Evolutionary conservation across 192 early-diverging fungal species (phyloP).

Genomic region (Entomortierella chlamydospora): DNA sequence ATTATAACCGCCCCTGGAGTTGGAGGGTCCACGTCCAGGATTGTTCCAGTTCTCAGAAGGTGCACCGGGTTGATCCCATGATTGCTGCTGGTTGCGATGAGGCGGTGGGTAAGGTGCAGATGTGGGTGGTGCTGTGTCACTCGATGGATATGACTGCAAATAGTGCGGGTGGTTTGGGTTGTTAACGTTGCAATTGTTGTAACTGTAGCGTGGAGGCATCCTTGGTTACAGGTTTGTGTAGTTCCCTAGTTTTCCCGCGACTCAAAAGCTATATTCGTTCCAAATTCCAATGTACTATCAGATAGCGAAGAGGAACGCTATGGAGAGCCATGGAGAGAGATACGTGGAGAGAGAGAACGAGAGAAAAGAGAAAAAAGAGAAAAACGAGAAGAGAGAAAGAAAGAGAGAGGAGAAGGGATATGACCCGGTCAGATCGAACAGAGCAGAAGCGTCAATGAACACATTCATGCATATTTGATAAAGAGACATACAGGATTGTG

Average conservation of each 20-base stretch:
- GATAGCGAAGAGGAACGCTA: not conserved
- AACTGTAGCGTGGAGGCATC: conserved; percentile 49
- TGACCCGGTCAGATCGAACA: not conserved
- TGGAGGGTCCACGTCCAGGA: conserved; percentile 1
- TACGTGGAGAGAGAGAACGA: not conserved
- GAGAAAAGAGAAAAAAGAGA: not conserved
- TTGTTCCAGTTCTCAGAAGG: conserved; percentile 9
- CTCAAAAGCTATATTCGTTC: not conserved
- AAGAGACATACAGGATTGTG: not conserved
- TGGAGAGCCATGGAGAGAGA: not conserved
- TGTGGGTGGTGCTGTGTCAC: conserved; percentile 6
- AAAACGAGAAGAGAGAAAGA: not conserved
- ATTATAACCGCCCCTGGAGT: conserved; percentile 7
- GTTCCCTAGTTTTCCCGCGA: not conserved
- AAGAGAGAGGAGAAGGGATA: not conserved
- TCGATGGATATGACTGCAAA: conserved; percentile 25
- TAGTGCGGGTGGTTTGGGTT: conserved; percentile 50
- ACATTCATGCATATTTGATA: not conserved
- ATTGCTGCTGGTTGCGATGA: conserved; percentile 14
- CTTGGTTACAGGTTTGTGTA: not conserved
- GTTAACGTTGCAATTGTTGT: conserved; percentile 51
- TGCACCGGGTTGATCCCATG: conserved; percentile 27
- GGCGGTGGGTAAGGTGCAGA: conserved; percentile 37
- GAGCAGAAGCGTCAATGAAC: not conserved
- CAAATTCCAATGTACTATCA: not conserved